These are phyloP conservation scores for Ceratobasidium sp. DNA, from an alignment of 1,284 basidiomycete species.

Conservation along the genomic window DNA sequence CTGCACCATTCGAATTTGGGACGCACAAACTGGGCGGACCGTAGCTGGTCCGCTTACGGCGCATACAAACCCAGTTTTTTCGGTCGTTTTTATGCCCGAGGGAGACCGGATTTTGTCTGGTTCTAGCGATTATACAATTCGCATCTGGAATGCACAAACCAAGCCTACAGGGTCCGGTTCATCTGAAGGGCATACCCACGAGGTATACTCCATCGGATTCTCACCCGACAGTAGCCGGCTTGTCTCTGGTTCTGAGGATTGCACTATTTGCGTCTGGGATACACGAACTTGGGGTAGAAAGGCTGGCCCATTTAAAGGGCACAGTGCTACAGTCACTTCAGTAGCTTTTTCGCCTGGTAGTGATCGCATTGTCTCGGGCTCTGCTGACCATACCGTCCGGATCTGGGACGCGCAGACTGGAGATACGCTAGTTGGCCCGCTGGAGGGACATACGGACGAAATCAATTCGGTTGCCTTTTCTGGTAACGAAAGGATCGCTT, in stretches of 20 bases:
- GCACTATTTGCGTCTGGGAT: slow-evolving; percentile 33
- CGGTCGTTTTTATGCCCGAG: slow-evolving; percentile 34
- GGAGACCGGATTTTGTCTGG: slow-evolving; percentile 15
- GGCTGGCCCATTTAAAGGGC: not conserved
- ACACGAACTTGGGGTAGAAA: not conserved
- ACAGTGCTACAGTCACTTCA: not conserved
- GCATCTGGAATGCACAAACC: slow-evolving; percentile 31
- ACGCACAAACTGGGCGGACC: not conserved
- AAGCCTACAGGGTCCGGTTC: not conserved
- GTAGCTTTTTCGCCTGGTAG: slow-evolving; percentile 30
- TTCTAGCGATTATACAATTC: too few species aligned
- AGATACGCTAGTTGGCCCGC: not conserved
- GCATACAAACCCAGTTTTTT: slow-evolving; percentile 1
- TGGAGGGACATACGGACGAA: slow-evolving; percentile 3
- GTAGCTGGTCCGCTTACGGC: too few species aligned
- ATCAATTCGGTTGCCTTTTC: slow-evolving; percentile 32
- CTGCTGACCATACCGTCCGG: slow-evolving; percentile 10
- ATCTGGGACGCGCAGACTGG: slow-evolving; percentile 8
- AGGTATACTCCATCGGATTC: not conserved
- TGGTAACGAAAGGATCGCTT: slow-evolving; percentile 17
- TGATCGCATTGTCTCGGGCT: not conserved
- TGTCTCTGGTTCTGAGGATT: slow-evolving; percentile 28
- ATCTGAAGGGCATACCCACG: slow-evolving; percentile 9
- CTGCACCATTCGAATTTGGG: slow-evolving; percentile 41
- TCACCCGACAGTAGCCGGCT: slow-evolving; percentile 30